Evolutionary conservation across 371 early-diverging fungal genomes (phyloP).

Genomic region (Batkoa obscura): DNA sequence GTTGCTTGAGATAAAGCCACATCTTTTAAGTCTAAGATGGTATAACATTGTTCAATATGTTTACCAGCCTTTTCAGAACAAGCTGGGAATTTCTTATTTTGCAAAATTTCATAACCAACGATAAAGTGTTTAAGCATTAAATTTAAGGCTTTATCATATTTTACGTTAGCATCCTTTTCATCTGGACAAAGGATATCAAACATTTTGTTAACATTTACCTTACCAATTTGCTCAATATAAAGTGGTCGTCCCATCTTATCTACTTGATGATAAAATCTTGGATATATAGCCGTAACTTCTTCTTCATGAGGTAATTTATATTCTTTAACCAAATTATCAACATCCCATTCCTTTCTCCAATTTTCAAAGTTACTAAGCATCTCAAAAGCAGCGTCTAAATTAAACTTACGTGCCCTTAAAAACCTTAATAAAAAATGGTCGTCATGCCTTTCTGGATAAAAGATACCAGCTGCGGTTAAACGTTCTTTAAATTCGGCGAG

Average conservation of each 20-base stretch:
- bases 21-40: conserved; percentile 49
- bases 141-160: neutral
- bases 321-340: conserved; percentile 18
- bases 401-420: conserved; percentile 47
- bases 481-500: conserved; percentile 29
- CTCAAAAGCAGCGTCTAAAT: conserved; percentile 27
- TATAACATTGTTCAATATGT: conserved; percentile 43
- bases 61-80: conserved; percentile 25
- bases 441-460: conserved; percentile 30
- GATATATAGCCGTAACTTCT: conserved; percentile 27
- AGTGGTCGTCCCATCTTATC: conserved; percentile 54
- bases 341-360: conserved; percentile 34
- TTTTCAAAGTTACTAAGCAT: conserved; percentile 40
- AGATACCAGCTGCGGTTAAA: conserved; percentile 17
- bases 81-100: conserved; percentile 32
- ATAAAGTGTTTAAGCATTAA: conserved; percentile 36
- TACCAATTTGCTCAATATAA: conserved; percentile 44
- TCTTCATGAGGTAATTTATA: conserved; percentile 25
- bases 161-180: conserved; percentile 9
- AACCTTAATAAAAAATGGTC: conserved; percentile 46
- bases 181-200: conserved; percentile 33
- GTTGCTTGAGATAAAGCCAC: conserved; percentile 34
- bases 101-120: conserved; percentile 39
- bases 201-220: conserved; percentile 30
- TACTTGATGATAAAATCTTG: conserved; percentile 51